Evolutionary conservation across 176 grass and related monocot species (phyloP), one percentile per base, ranked within the genome.

Genomic region (Puccinellia tenuiflora): DNA sequence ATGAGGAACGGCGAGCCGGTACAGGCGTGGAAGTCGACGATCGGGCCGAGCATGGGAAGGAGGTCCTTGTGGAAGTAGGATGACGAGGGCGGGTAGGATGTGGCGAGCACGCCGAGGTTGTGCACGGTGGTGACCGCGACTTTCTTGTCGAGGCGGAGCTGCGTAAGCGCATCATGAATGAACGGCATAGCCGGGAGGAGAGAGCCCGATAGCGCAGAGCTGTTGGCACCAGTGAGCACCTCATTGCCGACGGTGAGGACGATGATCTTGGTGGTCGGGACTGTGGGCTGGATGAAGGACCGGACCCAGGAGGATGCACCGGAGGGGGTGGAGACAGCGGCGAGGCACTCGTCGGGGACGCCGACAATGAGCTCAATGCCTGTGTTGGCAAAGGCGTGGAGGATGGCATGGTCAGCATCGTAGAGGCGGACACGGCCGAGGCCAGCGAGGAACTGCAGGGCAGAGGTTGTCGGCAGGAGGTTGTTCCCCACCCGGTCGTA

Each of bases 121-220:
- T 94, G 89, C 2, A 87, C 87, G 6, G 87, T 90, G 79, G 91
- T 94, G 55, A 97, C 91, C 2, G 79, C 28, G 54, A 94, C 72
- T 77, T 85, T 73, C 57, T 29, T 78, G 55, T 81, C 84, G 11
- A 97, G 85, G 11, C 90, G 71, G 66, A 68, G 68, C 63, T 81
- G 77, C 22, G 15, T 62, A 22, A 95, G 85, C 24, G 90, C 94
- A 38, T 85, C 89, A 57, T 92, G 89, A 21, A 97, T 80, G 71
- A 47, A 76, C 70, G 87, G 86, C 94, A 97, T 94, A n/a, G 91
- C 94, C 3, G 92, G 94, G 61, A 97, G 86, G 14, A 97, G 88
- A 35, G 56, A 33, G 3, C 31, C 38, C 1, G 78, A 14, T 2
- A 83, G 79, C 20, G 81, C 38, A 9, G 90, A 84, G 88, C 75